phyloP scores from a whole-genome alignment of 805 yeast genomes.

The Sugiyamaella boreocaroliniensis region DNA sequence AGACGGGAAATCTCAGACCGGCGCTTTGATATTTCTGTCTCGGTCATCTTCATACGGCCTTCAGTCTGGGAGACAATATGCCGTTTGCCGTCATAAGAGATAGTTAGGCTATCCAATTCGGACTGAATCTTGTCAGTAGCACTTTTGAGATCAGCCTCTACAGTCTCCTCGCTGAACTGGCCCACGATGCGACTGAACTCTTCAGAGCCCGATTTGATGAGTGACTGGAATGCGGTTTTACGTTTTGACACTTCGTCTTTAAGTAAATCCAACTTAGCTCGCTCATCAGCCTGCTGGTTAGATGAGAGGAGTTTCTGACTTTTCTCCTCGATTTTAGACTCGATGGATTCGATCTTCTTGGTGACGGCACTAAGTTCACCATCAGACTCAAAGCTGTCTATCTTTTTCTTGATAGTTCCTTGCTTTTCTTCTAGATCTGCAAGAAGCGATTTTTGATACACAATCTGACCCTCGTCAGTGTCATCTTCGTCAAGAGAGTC shows the following conservation, averaged over 20 bases:
- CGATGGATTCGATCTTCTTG: constrained; percentile 14
- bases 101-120: constrained; percentile 16
- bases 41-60: constrained; percentile 17
- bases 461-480: constrained; percentile 43
- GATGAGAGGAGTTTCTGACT: constrained; percentile 44
- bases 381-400: constrained; percentile 3
- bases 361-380: constrained; percentile 6
- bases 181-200: constrained; percentile 22
- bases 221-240: constrained; percentile 26
- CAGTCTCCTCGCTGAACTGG: constrained; percentile 16
- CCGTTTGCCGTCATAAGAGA: constrained; percentile 6
- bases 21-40: constrained; percentile 11
- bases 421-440: constrained; percentile 35
- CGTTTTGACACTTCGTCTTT: constrained; percentile 36
- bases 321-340: constrained; percentile 41
- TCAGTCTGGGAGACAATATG: constrained; percentile 20
- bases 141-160: constrained; percentile 14
- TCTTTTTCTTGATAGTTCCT: constrained; percentile 12
- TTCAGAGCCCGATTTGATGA: constrained; percentile 25
- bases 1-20: constrained; percentile 3
- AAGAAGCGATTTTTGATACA: constrained; percentile 40
- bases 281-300: constrained; percentile 51
- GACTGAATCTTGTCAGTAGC: constrained; percentile 21
- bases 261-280: constrained; percentile 47
- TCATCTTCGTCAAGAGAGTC: constrained; percentile 35